Conservation (phyloP, 495 filamentous ascomycete genomes). For the Hyaloscypha finlandica region DNA sequence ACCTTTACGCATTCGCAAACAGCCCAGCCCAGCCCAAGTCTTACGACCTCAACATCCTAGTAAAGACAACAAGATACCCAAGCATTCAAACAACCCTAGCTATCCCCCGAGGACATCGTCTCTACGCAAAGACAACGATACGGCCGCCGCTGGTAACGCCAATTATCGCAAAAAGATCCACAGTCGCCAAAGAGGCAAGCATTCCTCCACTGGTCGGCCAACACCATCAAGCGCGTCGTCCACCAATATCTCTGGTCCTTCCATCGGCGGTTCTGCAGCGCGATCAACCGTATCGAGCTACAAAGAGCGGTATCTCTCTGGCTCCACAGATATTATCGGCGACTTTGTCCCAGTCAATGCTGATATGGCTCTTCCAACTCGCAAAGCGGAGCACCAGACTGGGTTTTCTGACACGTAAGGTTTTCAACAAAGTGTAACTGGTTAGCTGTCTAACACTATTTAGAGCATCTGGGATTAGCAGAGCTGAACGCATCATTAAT, state of each 20-base stretch:
- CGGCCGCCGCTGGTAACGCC: background rate
- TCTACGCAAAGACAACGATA: background rate
- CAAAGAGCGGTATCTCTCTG: slow-evolving; percentile 15
- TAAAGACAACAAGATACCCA: slow-evolving; percentile 4
- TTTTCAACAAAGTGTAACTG: background rate
- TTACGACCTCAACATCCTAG: slow-evolving; percentile 4
- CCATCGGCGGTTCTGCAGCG: background rate
- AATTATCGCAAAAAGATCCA: background rate
- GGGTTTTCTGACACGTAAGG: background rate
- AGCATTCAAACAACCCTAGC: background rate
- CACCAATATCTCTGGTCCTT: slow-evolving; percentile 8
- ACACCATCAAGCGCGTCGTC: background rate
- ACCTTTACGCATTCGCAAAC: slow-evolving; percentile 26
- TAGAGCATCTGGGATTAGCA: background rate
- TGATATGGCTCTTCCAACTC: background rate
- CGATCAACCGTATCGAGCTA: slow-evolving; percentile 20
- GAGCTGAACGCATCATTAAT: background rate
- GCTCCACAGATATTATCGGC: slow-evolving; percentile 27
- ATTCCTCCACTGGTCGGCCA: background rate
- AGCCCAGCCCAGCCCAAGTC: slow-evolving; percentile 13
- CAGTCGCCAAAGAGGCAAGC: background rate
- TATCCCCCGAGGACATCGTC: slow-evolving; percentile 29
- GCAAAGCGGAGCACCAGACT: background rate
- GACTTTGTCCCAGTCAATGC: slow-evolving; percentile 20
- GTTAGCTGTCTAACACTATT: background rate